A percentile compares a stretch with the other conserved stretches of the same genome.
These are phyloP conservation scores for Xylariaceae sp. DNA, from an alignment of 2,329 filamentous ascomycete species.

Conservation along the genomic window DNA sequence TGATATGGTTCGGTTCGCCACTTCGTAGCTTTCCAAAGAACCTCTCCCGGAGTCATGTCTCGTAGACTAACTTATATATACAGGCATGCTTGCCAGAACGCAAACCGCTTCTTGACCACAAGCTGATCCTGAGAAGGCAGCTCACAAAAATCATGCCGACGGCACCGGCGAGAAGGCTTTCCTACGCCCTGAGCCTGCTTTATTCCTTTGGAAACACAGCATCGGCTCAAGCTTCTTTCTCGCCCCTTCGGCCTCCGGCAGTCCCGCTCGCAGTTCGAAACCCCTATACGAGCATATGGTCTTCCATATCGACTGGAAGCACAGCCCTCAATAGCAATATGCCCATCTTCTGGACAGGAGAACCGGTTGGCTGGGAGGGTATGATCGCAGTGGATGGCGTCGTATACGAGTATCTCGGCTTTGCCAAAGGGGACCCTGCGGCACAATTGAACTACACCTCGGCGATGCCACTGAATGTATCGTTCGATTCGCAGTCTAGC, in stretches of 20 bases:
- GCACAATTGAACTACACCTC: slow-evolving; percentile 33
- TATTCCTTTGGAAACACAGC: background rate
- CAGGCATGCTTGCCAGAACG: too few species aligned
- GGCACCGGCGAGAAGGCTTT: background rate
- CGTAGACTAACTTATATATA: background rate
- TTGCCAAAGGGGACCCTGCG: slow-evolving; percentile 39
- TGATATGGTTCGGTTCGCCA: too few species aligned
- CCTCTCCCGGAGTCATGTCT: background rate
- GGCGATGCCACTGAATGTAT: slow-evolving; percentile 36
- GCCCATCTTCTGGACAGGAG: slow-evolving; percentile 72
- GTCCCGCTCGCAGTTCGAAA: slow-evolving; percentile 53
- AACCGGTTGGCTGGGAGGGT: slow-evolving; percentile 41
- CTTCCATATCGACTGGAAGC: slow-evolving; percentile 56
- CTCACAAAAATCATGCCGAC: slow-evolving; percentile 1
- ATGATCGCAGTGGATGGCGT: slow-evolving; percentile 41
- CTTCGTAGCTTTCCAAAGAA: too few species aligned
- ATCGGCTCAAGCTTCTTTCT: slow-evolving; percentile 31
- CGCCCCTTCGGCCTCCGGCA: slow-evolving; percentile 48
- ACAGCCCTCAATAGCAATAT: slow-evolving; percentile 69
- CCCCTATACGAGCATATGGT: slow-evolving; percentile 54
- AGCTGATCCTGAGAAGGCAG: background rate
- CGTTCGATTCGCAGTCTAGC: slow-evolving; percentile 43
- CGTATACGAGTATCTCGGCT: slow-evolving; percentile 42
- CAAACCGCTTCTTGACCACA: too few species aligned
- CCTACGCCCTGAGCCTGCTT: background rate